A percentile compares a stretch with the other conserved stretches of the same genome.
Conservation (phyloP, 2,329 filamentous ascomycete species). For the Hypoxylon sp. region DNA sequence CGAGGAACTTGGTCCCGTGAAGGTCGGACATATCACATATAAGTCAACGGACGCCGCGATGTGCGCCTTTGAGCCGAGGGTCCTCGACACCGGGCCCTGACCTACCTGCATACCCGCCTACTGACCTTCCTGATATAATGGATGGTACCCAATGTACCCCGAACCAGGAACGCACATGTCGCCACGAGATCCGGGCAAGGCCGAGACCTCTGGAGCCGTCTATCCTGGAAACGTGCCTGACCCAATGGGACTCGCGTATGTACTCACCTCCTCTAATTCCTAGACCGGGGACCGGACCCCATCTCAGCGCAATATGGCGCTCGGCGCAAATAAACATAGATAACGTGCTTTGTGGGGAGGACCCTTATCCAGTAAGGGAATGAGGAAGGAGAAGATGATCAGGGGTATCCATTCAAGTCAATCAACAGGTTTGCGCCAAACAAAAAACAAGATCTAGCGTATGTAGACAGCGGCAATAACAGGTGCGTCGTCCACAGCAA, state of each 20-base stretch:
- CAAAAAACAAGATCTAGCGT: conserved; percentile 35
- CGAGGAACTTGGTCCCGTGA: conserved; percentile 11
- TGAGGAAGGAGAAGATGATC: conserved; percentile 10
- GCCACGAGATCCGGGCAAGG: conserved; percentile 39
- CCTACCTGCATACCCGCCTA: conserved; percentile 34
- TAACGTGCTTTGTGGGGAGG: conserved; percentile 1
- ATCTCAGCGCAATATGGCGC: conserved; percentile 11
- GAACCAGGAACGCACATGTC: conserved; percentile 26
- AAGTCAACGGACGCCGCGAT: conserved; percentile 22
- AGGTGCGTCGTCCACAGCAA: conserved; percentile 35
- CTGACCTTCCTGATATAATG: conserved; percentile 45
- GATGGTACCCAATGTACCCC: conserved; percentile 20
- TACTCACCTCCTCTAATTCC: background rate
- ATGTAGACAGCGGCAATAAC: conserved; percentile 12
- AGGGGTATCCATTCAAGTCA: conserved; percentile 11
- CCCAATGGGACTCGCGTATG: conserved; percentile 22
- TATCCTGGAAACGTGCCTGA: conserved; percentile 27
- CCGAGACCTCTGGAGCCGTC: conserved; percentile 26
- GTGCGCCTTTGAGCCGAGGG: conserved; percentile 8
- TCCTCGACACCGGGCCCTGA: conserved; percentile 19
- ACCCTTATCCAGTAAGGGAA: conserved; percentile 12
- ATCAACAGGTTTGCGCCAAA: background rate
- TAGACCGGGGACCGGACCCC: conserved; percentile 28
- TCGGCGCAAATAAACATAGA: conserved; percentile 19
- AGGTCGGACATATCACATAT: conserved; percentile 28